Evolutionary conservation across 1,139 yeast species (phyloP), one percentile per base, ranked within the genome.

Genomic region (Kurtzmaniella natalensis): DNA sequence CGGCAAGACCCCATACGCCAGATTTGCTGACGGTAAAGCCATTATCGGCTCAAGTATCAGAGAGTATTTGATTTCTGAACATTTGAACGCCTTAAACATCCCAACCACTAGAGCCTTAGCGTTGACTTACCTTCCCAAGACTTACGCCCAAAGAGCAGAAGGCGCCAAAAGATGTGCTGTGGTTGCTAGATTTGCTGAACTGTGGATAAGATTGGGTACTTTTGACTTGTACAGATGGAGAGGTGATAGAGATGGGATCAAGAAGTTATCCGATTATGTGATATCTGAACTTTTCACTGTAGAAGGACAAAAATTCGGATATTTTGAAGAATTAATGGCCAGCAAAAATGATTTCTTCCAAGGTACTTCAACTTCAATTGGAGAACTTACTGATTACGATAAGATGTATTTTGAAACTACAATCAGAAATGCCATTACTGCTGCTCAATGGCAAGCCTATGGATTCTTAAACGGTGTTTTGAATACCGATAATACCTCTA

Each of bases 1-100:
- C 1, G 98, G 98, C 0, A 63, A 76, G 50, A 89, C 97, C 0
- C 96, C 97, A 1, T 92, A 71, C 54, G 84, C 95, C 0, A 69
- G 98, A 38, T 89, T 89, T 68, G 97, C 96, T 0, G 98, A 92
- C 57, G 98, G 98, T 2, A 88, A 87, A 50, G 97, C 97, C 0
- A 95, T 88, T 2, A 52, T 92, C 17, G 61, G 96, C 41, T 86
- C 96, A 2, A 80, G 94, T 25, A 78, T 92, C 26, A 67, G 97
- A 30, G 98, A 92, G 53, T 89, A 85, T 40, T 68, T 89, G 36
- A 84, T 85, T 2, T 82, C 94, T 3, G 98, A 92, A 51, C 80
- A 85, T 31, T 64, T 89, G 36, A 59, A 83, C 53, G 84, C 89
- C 2, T 70, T 92, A 23, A 94, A 94, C 0, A 79, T 92, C 7